Conservation (phyloP, 768 basidiomycete genomes). For the Lactarius tabidus region DNA sequence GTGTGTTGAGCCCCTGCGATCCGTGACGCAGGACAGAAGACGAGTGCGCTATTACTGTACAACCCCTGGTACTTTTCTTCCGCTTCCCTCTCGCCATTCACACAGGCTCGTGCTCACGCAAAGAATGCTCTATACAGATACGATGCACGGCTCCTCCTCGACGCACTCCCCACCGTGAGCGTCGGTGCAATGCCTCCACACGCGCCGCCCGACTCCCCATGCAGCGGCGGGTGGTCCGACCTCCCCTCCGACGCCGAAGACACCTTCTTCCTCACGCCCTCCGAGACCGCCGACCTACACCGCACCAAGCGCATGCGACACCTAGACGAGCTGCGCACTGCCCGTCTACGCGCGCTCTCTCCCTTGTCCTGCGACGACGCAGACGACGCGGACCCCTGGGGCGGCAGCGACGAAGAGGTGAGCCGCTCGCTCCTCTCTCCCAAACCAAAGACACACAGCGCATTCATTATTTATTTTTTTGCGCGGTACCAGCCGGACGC, state of each 20-base stretch:
- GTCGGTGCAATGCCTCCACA: constrained; percentile 16
- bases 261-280: constrained; percentile 69
- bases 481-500: constrained; percentile 50
- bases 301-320: constrained; percentile 63
- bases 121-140: constrained; percentile 48
- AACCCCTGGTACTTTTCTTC: not conserved
- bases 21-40: not conserved
- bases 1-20: not conserved
- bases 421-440: constrained; percentile 12
- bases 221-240: constrained; percentile 76
- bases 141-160: constrained; percentile 72
- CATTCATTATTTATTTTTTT: not conserved
- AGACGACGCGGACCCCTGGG: constrained; percentile 52
- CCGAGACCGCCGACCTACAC: constrained; percentile 62
- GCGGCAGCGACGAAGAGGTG: constrained; percentile 70
- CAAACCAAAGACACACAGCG: too few relatives aligned
- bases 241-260: constrained; percentile 85
- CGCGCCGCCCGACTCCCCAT: constrained; percentile 40
- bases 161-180: constrained; percentile 38
- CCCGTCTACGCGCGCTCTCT: constrained; percentile 58
- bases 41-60: not conserved
- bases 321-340: constrained; percentile 56
- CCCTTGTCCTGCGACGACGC: constrained; percentile 29
- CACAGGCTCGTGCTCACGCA: not conserved
- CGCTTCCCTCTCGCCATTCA: constrained; percentile 23